Evolutionary conservation across 164 flowering plant genomes (phyloP).

Genomic region (Macadamia integrifolia): DNA sequence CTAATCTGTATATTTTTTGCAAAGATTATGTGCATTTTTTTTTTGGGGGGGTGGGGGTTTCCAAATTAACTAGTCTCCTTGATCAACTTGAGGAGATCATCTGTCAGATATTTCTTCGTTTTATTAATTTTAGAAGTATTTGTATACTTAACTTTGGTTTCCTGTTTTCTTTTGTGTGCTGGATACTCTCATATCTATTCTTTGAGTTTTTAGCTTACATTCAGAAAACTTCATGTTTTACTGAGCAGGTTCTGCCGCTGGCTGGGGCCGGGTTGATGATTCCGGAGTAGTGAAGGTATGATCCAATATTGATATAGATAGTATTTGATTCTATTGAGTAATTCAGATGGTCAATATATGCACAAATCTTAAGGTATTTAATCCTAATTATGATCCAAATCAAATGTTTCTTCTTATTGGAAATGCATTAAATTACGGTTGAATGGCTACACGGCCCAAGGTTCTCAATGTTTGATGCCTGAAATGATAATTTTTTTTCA

Average conservation of each 20-base stretch:
- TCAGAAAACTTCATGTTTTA: neutral
- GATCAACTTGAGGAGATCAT: neutral
- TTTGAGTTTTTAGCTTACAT: neutral
- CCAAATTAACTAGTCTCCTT: neutral
- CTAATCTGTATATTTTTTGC: no score
- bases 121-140: neutral
- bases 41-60: neutral
- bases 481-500: no score
- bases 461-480: no score
- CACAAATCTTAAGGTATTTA: neutral
- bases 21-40: neutral
- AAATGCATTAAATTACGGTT: neutral
- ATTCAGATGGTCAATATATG: neutral
- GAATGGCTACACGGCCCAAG: neutral
- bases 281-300: slow-evolving; percentile 95
- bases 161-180: neutral
- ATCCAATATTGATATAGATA: neutral
- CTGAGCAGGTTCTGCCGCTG: slow-evolving; percentile 90
- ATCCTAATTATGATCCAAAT: neutral
- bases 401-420: neutral
- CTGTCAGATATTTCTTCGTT: neutral
- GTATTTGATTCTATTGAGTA: neutral
- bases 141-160: neutral
- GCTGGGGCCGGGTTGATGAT: slow-evolving; percentile 94
- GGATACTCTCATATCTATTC: neutral